phyloP scores from a whole-genome alignment of 139 green algal genomes.

The Volvox reticuliferus region DNA sequence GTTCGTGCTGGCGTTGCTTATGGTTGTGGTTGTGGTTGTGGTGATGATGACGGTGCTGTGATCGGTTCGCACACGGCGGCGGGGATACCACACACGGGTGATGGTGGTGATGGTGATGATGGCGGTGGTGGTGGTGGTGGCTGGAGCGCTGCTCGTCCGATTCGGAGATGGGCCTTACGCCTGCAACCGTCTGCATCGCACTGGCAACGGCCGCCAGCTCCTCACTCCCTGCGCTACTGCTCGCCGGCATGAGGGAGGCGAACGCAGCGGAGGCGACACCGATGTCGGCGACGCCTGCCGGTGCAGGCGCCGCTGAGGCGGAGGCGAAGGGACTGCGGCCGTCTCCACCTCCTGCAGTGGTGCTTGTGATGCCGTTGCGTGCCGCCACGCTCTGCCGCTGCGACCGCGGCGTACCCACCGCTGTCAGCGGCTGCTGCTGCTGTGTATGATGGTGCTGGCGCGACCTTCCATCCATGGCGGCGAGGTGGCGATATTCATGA shows the following conservation, averaged over 20 bases:
- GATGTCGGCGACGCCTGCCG: no score
- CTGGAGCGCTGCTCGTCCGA: not conserved
- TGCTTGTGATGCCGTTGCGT: not conserved
- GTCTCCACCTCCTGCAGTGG: not conserved
- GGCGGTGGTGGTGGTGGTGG: not conserved
- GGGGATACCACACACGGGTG: no score
- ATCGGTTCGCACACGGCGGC: not conserved
- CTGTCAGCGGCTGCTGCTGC: not conserved
- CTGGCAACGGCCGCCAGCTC: slow-evolving; percentile 6
- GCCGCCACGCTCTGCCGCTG: not conserved
- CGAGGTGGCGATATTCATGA: slow-evolving; percentile 5
- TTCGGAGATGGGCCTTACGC: not conserved
- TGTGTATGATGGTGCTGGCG: not conserved
- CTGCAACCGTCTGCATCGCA: slow-evolving; percentile 8
- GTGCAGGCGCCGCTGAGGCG: not conserved
- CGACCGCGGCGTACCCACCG: not conserved
- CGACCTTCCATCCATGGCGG: not conserved
- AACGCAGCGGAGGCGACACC: no score
- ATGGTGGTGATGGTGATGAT: slow-evolving; percentile 13
- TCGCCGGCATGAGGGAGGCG: not conserved
- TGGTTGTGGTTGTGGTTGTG: not conserved
- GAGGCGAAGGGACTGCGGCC: no score
- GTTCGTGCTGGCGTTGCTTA: not conserved
- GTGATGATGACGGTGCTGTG: not conserved
- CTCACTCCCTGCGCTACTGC: not conserved